Base-by-base conservation (phyloP, 257 asterid genomes). In the Nicotiana attenuata region DNA sequence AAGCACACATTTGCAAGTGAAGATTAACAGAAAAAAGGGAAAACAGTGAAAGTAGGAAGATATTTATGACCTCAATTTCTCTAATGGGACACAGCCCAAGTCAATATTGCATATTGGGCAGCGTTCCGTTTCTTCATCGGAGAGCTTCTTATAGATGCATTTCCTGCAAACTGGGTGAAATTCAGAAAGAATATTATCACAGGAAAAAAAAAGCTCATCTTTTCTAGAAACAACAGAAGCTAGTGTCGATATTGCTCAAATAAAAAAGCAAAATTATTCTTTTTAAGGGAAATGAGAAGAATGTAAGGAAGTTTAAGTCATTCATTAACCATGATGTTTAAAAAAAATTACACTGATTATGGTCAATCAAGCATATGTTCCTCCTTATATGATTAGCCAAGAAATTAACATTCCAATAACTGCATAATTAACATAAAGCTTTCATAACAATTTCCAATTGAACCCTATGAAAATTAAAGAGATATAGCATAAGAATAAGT, bases 81-180 rank as follows among this genome's bases (percentile, higher is more conserved):
- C 99, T 89, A 90, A 56, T 20, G 99, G 99, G 80, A 81, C 89
- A 82, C 97, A 91, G 56, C 99, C 99, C 87, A 96, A 88, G 83
- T 92, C 93, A 80, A 88, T 94, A 73, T 91, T 94, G 89, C 99
- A 96, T 85, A 92, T 81, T 33, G 99, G 99, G 83, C 99, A 96
- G 89, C 92, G 82, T 79, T 93, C 97, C 85, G 84, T 78, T 87
- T 96, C 99, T 84, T 94, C 99, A 78, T 94, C 98, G 20, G 90
- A 83, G 31, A 96, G 92, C 90, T 94, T 94, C 91, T 89, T 90
- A 87, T 91, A 84, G 65, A 96, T 96, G 88, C 99, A 96, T 87
- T 87, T 92, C 92, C 96, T 89, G 91, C 99, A 96, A 89, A 96
- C 99, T 96, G 88, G 82, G 80, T 61, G 80, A 76, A 47, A 76